Percentiles rank a stretch among this genome's conserved stretches.
These are phyloP conservation scores for Leucocoprinus sp. DNA, from an alignment of 768 basidiomycete genomes.

Conservation along the genomic window DNA sequence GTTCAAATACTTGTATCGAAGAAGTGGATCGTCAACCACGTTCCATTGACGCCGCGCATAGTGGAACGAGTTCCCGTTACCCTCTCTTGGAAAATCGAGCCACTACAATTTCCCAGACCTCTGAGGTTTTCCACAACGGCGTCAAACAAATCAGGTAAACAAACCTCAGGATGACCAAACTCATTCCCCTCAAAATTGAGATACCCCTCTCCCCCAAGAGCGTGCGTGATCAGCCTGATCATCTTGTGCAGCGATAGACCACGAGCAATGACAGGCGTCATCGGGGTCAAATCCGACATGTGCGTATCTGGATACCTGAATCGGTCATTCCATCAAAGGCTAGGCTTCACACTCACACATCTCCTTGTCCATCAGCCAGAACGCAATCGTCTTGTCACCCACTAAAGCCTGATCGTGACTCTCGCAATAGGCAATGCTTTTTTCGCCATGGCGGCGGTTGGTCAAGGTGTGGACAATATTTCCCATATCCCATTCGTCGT, in stretches of 20 bases:
- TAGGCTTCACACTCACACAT: conserved; percentile 78
- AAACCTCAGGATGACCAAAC: conserved; percentile 94
- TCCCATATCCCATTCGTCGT: conserved; percentile 83
- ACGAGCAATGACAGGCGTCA: conserved; percentile 81
- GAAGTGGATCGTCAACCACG: conserved; percentile 72
- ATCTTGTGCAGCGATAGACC: conserved; percentile 95
- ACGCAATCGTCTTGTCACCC: conserved; percentile 97
- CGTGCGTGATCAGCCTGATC: conserved; percentile 87
- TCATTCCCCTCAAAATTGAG: conserved; percentile 98
- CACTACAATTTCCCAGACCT: conserved; percentile 39
- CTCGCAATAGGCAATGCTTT: too few species aligned
- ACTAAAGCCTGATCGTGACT: conserved; percentile 98
- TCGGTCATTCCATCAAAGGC: conserved; percentile 2
- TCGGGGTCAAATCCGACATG: conserved; percentile 81
- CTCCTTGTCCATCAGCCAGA: conserved; percentile 99
- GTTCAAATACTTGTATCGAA: conserved; percentile 93
- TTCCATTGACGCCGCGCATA: conserved; percentile 98
- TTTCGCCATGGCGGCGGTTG: conserved; percentile 77
- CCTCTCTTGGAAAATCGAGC: conserved; percentile 98
- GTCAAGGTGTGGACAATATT: conserved; percentile 85
- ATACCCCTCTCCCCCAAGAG: conserved; percentile 95
- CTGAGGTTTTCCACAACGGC: too few species aligned
- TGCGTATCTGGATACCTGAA: conserved; percentile 73
- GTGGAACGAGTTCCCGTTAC: conserved; percentile 94
- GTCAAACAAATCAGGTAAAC: background rate